Base-by-base conservation (phyloP, 345 rosid species). In the Euphorbia pulcherrima region DNA sequence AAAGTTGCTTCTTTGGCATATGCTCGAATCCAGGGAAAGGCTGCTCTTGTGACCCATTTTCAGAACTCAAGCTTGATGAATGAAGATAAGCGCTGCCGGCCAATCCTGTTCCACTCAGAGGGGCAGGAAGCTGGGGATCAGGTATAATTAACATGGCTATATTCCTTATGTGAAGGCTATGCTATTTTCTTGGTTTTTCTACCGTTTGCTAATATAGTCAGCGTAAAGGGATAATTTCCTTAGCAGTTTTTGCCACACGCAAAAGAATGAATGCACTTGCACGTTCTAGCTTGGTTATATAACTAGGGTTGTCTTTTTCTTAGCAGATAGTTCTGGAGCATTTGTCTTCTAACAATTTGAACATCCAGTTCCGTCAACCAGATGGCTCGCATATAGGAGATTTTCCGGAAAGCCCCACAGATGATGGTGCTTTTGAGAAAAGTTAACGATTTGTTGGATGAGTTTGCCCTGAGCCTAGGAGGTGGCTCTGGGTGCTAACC, bases 11-110 rank as follows among this genome's bases (percentile, higher is more conserved):
- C 90, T 16, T 72, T 92, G 75, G 97, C 93, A 68, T 92, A 92
- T 80, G 97, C 96, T 51, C 83, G 90, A 75, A 92, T 92, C 78
- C 98, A 92, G 82, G 98, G 98, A 53, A 90, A 92, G 79, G 77
- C 84, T 64, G 97, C 97, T 23, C 97, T 92, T 69, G 90, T 88
- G 71, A 80, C 88, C 37, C 93, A 87, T 76, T 90, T 90, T 77
- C 98, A 90, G 79, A 92, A 86, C 81, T 87, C 97, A 47, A 90
- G 89, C 81, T 74, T 84, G 72, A 82, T 84, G 88, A 92, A 90
- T 50, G 97, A 90, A 77, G 96, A 90, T 47, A 92, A 85, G 67
- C 81, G 93, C 56, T 79, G 90, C 87, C 88, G 91, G 63, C 92
- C 90, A 54, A 87, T 86, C 50, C 86, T 87, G 46, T 85, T 88